Evolutionary conservation across 2,329 filamentous ascomycete species (phyloP).

Genomic region (Diaporthe ampelina): DNA sequence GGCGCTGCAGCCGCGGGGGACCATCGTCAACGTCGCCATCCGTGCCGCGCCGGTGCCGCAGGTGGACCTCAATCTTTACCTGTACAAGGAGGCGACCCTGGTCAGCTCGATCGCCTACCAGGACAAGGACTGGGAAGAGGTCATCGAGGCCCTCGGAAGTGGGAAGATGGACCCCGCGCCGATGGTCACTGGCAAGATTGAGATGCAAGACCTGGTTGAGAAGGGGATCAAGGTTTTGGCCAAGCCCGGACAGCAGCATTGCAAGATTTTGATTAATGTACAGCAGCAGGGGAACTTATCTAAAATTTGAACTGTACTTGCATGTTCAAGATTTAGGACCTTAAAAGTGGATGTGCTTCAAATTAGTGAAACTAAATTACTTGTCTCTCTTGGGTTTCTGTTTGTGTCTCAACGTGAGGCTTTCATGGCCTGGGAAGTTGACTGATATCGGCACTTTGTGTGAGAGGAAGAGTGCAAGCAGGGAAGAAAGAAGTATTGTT

Average conservation of each 20-base stretch:
- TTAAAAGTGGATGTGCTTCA: too few relatives aligned
- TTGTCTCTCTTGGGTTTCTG: too few relatives aligned
- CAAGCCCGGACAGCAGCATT: slow-evolving; percentile 66
- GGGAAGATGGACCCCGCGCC: slow-evolving; percentile 56
- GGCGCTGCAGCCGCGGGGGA: slow-evolving; percentile 43
- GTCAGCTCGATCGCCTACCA: slow-evolving; percentile 42
- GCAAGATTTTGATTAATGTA: slow-evolving; percentile 64
- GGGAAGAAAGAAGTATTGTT: too few relatives aligned
- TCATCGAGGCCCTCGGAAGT: slow-evolving; percentile 42
- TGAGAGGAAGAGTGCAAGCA: too few relatives aligned
- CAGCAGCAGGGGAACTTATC: background rate
- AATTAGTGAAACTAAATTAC: too few relatives aligned
- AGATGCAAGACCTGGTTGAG: slow-evolving; percentile 63
- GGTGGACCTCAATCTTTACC: slow-evolving; percentile 67
- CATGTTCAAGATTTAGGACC: background rate
- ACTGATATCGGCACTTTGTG: too few relatives aligned
- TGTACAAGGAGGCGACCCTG: slow-evolving; percentile 56
- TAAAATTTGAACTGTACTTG: too few relatives aligned
- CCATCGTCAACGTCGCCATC: slow-evolving; percentile 45
- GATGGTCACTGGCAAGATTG: slow-evolving; percentile 68
- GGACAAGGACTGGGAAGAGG: slow-evolving; percentile 45
- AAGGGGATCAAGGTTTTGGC: slow-evolving; percentile 65
- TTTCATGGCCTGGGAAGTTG: too few relatives aligned
- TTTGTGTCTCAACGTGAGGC: too few relatives aligned
- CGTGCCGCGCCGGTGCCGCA: slow-evolving; percentile 53